These are phyloP conservation scores for Colletotrichum sp. DNA, from an alignment of 2,329 filamentous ascomycete genomes.

Conservation along the genomic window DNA sequence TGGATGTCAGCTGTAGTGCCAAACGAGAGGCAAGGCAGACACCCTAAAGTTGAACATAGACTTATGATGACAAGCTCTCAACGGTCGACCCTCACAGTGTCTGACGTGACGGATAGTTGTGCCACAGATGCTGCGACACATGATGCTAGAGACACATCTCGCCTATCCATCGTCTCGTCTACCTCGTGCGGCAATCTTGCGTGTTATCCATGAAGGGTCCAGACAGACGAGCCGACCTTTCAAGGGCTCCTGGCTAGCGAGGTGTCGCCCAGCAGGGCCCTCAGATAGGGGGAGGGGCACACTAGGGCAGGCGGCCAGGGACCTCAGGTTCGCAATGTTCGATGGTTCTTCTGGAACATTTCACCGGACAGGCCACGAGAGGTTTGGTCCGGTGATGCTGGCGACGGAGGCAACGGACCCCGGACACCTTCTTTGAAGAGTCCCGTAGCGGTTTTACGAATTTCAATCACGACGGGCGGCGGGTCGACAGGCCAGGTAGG, in stretches of 20 bases:
- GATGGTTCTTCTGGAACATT: conserved; percentile 19
- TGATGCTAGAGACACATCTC: not conserved
- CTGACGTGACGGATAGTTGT: not conserved
- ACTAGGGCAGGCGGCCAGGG: conserved; percentile 2
- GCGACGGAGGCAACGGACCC: conserved; percentile 10
- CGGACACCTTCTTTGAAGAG: conserved; percentile 5
- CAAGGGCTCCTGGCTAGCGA: conserved; percentile 17
- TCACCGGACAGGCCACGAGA: not conserved
- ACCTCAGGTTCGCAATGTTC: not conserved
- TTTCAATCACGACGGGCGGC: not conserved
- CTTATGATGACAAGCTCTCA: conserved; percentile 1
- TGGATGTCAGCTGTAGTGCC: not conserved
- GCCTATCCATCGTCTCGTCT: conserved; percentile 6
- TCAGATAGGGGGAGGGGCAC: conserved; percentile 21
- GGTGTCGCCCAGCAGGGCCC: conserved; percentile 10
- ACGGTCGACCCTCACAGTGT: not conserved
- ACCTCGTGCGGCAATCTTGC: conserved; percentile 17
- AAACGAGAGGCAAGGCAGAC: not conserved
- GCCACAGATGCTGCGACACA: not conserved
- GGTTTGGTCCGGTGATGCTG: not conserved
- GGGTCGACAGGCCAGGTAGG: conserved; percentile 1
- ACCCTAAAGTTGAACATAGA: not conserved
- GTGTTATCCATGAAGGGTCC: conserved; percentile 16
- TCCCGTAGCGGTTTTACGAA: conserved; percentile 3
- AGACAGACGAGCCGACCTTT: not conserved